phyloP scores from a whole-genome alignment of 2,329 filamentous ascomycete genomes.

The Talaromyces sp. region DNA sequence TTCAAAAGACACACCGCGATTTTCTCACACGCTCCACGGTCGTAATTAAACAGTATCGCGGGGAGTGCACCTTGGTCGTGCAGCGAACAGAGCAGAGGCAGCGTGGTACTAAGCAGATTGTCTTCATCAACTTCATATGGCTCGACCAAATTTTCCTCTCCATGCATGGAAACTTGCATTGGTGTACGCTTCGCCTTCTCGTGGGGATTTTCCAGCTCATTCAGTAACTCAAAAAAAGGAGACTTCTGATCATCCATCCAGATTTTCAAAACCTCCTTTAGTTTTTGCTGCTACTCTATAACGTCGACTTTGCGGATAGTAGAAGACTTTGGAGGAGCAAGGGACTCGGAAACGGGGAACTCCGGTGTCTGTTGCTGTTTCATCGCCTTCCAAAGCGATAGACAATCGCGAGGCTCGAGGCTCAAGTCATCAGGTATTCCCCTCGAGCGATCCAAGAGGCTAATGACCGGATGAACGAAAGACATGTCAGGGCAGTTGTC shows the following conservation, averaged over 20 bases:
- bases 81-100: constrained; percentile 44
- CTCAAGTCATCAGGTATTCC: constrained; percentile 63
- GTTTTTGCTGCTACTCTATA: constrained; percentile 57
- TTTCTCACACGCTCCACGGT: constrained; percentile 60
- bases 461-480: constrained; percentile 64
- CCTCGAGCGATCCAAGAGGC: constrained; percentile 57
- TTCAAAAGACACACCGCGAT: constrained; percentile 28
- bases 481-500: constrained; percentile 48
- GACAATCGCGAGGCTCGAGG: constrained; percentile 68
- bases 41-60: constrained; percentile 73
- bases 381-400: constrained; percentile 63
- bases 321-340: constrained; percentile 10
- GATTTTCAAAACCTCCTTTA: constrained; percentile 55
- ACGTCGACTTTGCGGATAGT: constrained; percentile 63
- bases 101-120: constrained; percentile 43
- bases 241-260: constrained; percentile 58
- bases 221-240: constrained; percentile 41
- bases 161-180: background rate
- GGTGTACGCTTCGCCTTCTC: background rate
- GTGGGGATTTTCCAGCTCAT: background rate
- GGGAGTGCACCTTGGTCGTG: constrained; percentile 63
- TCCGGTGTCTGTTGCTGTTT: constrained; percentile 49
- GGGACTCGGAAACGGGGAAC: constrained; percentile 29
- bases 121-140: constrained; percentile 15
- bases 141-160: background rate